A percentile compares a stretch with the other conserved stretches of the same genome.
Conservation (phyloP, 1,139 yeast species). For the Oligophagozyma castellii region DNA sequence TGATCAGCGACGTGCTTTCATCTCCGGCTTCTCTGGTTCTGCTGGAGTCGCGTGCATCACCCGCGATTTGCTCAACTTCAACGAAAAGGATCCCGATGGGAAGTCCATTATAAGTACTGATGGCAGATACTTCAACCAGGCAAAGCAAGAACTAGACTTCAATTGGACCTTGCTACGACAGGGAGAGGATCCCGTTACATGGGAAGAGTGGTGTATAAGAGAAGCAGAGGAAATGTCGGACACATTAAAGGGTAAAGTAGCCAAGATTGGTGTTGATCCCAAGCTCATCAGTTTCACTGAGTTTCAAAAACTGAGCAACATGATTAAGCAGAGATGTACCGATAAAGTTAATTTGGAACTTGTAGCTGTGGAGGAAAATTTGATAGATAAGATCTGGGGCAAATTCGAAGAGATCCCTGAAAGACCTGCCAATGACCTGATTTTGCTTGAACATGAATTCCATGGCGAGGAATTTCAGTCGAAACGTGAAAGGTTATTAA, state of each 20-base stretch:
- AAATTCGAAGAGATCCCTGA: conserved; percentile 36
- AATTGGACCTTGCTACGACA: conserved; percentile 80
- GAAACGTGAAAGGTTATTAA: conserved; percentile 25
- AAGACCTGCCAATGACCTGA: conserved; percentile 31
- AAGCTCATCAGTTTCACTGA: conserved; percentile 44
- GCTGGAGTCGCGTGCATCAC: conserved; percentile 90
- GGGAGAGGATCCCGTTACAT: conserved; percentile 63
- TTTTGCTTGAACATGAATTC: conserved; percentile 32
- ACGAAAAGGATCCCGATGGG: conserved; percentile 27
- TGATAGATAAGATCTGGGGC: conserved; percentile 69
- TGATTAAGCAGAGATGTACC: conserved; percentile 20
- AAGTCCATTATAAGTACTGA: conserved; percentile 82
- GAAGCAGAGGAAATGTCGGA: conserved; percentile 46
- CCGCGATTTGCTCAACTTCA: conserved; percentile 39
- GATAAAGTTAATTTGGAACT: conserved; percentile 38
- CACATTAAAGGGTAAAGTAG: conserved; percentile 26
- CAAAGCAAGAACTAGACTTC: conserved; percentile 71
- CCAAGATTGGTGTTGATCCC: conserved; percentile 43
- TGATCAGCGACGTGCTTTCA: conserved; percentile 76
- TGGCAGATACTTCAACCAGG: conserved; percentile 90
- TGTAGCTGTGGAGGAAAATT: conserved; percentile 51
- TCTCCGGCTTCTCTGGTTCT: conserved; percentile 85
- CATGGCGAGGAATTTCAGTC: conserved; percentile 35
- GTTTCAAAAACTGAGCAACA: conserved; percentile 26
- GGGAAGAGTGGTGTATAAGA: conserved; percentile 76